Conservation (phyloP, 2,329 filamentous ascomycete species). For the Orbilia javanica region DNA sequence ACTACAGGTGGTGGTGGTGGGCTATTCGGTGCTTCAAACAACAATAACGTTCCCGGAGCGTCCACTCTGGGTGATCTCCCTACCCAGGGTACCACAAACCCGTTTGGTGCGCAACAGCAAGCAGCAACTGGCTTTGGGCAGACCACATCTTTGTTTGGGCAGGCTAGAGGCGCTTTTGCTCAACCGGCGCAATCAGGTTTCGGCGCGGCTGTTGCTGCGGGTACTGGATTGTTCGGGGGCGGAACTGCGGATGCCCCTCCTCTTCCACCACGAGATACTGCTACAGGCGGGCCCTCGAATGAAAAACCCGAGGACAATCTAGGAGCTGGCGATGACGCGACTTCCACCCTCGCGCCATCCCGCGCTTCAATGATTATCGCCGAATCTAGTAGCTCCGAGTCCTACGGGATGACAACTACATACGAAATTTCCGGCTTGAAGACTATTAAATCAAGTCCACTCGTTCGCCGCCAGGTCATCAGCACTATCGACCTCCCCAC, state of each 20-base stretch:
- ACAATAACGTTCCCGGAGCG: neutral
- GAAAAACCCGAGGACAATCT: constrained; percentile 29
- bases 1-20: constrained; percentile 16
- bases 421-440: constrained; percentile 74
- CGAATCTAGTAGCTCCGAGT: constrained; percentile 67
- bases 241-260: neutral
- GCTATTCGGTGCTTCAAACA: neutral
- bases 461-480: constrained; percentile 72
- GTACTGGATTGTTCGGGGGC: neutral
- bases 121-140: neutral
- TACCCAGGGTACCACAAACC: neutral
- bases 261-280: neutral
- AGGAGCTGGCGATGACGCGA: constrained; percentile 51
- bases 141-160: neutral
- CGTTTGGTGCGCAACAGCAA: neutral
- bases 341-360: constrained; percentile 61
- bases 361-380: constrained; percentile 59
- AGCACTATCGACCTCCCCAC: constrained; percentile 70
- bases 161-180: neutral
- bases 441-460: constrained; percentile 70
- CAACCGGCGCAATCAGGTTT: neutral
- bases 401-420: constrained; percentile 73
- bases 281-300: neutral
- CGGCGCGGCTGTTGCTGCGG: neutral
- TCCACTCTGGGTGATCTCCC: constrained; percentile 36